phyloP scores from a whole-genome alignment of 371 early-diverging fungal species.

The Mucor irregularis region DNA sequence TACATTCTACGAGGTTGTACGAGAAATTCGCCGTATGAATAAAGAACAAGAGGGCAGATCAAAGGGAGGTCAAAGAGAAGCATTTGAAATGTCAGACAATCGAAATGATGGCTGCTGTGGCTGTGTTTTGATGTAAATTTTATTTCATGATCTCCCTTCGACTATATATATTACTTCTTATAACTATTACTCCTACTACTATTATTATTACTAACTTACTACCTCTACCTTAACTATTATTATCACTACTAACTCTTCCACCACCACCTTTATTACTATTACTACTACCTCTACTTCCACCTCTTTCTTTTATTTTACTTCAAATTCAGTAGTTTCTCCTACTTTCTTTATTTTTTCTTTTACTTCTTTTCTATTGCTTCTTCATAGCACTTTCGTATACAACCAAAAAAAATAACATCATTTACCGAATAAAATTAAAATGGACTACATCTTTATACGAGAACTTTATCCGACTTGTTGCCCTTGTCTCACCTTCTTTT shows the following conservation, averaged over 20 bases:
- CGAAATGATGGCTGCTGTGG: constrained; percentile 14
- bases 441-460: not conserved
- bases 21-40: constrained; percentile 77
- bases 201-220: not conserved
- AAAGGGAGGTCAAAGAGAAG: constrained; percentile 20
- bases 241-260: too few species aligned
- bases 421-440: not conserved
- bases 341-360: too few species aligned
- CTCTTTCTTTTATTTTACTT: too few species aligned
- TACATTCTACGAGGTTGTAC: constrained; percentile 84
- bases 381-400: too few species aligned
- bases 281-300: too few species aligned
- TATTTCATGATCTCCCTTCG: not conserved
- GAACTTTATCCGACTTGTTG: constrained; percentile 22
- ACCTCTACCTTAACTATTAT: too few species aligned
- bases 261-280: too few species aligned
- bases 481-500: constrained; percentile 25
- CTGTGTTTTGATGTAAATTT: constrained; percentile 27
- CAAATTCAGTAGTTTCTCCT: too few species aligned
- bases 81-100: constrained; percentile 20
- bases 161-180: not conserved
- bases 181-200: not conserved
- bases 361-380: too few species aligned
- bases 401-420: too few species aligned
- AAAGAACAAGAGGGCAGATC: constrained; percentile 51